phyloP scores from a whole-genome alignment of 2,329 filamentous ascomycete genomes.

The Sporothrix pallida region DNA sequence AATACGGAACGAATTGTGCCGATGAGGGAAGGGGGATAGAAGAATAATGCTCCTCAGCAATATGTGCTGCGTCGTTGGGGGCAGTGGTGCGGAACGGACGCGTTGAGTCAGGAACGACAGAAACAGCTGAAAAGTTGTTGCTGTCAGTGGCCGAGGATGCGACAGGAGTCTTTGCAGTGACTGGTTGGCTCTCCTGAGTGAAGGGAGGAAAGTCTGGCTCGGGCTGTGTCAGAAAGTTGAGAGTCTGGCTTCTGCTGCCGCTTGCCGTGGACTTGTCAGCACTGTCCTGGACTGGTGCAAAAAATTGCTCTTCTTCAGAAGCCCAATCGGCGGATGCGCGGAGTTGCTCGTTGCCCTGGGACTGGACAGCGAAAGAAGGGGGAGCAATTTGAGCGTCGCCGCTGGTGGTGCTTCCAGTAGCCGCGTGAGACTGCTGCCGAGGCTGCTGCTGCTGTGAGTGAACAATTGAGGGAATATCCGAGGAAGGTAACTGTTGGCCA shows the following conservation, averaged over 20 bases:
- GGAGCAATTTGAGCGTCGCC: conserved; percentile 20
- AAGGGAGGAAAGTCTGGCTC: conserved; percentile 32
- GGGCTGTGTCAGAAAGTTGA: conserved; percentile 35
- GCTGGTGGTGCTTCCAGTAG: conserved; percentile 4
- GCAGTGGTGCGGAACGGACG: conserved; percentile 22
- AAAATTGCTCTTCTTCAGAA: conserved; percentile 13
- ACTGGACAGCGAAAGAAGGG: not conserved
- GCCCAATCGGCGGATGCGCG: conserved; percentile 31
- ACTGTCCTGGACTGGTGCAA: not conserved
- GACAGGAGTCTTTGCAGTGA: not conserved
- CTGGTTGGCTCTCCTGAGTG: conserved; percentile 19
- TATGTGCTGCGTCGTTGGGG: conserved; percentile 14
- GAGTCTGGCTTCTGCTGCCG: not conserved
- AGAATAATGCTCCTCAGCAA: not conserved
- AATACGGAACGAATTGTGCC: not conserved
- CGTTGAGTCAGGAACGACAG: conserved; percentile 34
- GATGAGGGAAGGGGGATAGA: conserved; percentile 1
- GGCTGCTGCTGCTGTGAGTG: conserved; percentile 3
- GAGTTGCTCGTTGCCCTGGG: conserved; percentile 12
- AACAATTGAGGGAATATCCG: not conserved
- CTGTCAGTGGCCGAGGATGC: not conserved
- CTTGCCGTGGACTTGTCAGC: not conserved
- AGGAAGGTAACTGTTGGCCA: not conserved
- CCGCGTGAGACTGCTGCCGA: not conserved
- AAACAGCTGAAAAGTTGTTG: conserved; percentile 20